Evolutionary conservation across 352 stramenopile genomes (phyloP), one percentile per base, ranked within the genome.

Genomic region (Globisporangium solare): DNA sequence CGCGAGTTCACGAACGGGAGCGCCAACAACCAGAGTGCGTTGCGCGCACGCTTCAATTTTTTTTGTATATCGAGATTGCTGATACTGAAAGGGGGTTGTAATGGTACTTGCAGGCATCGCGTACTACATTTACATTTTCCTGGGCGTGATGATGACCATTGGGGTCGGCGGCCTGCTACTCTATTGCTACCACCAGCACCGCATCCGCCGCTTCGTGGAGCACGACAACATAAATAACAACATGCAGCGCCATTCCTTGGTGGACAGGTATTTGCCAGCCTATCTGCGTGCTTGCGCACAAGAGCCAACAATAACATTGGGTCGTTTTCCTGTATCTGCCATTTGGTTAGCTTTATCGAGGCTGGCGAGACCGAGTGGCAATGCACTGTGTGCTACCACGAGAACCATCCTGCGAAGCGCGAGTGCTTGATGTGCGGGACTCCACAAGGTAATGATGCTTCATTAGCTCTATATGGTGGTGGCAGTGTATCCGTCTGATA

Each of bases 351-450:
- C 48, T 83, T 85, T 45, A 70, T 92, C 21, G 78, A 85, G 54
- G 66, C 73, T 20, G 83, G 82, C 24, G 73, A 92, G 56, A 65
- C 68, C 31, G 83, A 92, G 64, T 93, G 83, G 83, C 81, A 92
- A 68, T 93, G 83, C 52, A 86, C 77, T 0, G 68, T 93, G 37
- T 93, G 83, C 58, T 93, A 93, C 51, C 77, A 93, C 48, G 83
- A 92, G 37, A 93, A 92, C 57, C 83, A 92, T 60, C 83, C 83
- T 24, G 81, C 79, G 21, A 93, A 92, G 61, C 70, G 60, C 51
- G 83, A 92, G 51, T 93, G 83, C 66, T 65, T 93, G 47, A 86
- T 93, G 76, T 93, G 83, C 58, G 83, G 83, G 20, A 92, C 83
- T 0, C 76, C 79, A 8, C 77, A 93, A 76, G 70, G 79, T 88